Percentiles rank a stretch among this genome's conserved stretches.
Conservation (phyloP, 768 basidiomycete genomes). For the Leccinum arenicola region DNA sequence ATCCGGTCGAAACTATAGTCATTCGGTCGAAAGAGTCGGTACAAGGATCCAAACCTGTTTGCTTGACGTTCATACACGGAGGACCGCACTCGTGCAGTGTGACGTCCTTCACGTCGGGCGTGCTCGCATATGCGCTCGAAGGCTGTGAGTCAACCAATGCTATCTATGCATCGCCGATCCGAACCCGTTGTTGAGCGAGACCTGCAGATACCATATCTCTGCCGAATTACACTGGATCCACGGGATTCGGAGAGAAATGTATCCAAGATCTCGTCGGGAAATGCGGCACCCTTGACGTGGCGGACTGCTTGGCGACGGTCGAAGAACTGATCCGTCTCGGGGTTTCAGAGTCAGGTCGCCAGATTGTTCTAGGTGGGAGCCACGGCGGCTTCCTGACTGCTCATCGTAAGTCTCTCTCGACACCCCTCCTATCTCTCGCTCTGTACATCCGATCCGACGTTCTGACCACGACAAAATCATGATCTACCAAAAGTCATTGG, state of each 20-base stretch:
- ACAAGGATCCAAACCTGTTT: slow-evolving; percentile 36
- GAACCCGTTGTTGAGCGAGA: not conserved
- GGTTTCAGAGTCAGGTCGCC: slow-evolving; percentile 49
- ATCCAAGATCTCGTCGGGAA: slow-evolving; percentile 52
- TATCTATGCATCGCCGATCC: not conserved
- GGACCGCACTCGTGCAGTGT: slow-evolving; percentile 55
- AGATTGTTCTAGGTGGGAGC: slow-evolving; percentile 61
- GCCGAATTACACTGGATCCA: slow-evolving; percentile 67
- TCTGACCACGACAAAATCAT: not conserved
- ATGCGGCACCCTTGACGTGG: slow-evolving; percentile 64
- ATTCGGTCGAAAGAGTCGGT: slow-evolving; percentile 33
- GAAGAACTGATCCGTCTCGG: slow-evolving; percentile 48
- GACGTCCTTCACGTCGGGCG: slow-evolving; percentile 45
- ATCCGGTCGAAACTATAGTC: slow-evolving; percentile 54
- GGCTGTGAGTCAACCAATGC: slow-evolving; percentile 48
- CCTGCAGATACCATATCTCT: slow-evolving; percentile 52
- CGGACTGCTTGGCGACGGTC: slow-evolving; percentile 57
- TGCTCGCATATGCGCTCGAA: slow-evolving; percentile 50
- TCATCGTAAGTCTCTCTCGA: slow-evolving; percentile 27
- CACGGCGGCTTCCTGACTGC: slow-evolving; percentile 67
- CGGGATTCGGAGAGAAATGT: slow-evolving; percentile 64
- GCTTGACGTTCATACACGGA: slow-evolving; percentile 56
- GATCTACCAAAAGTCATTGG: slow-evolving; percentile 44
- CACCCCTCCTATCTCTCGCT: not conserved
- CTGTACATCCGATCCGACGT: not conserved